These are phyloP conservation scores for Monilinia vaccinii-corymbosi DNA, from an alignment of 2,329 filamentous ascomycete species.

Conservation along the genomic window DNA sequence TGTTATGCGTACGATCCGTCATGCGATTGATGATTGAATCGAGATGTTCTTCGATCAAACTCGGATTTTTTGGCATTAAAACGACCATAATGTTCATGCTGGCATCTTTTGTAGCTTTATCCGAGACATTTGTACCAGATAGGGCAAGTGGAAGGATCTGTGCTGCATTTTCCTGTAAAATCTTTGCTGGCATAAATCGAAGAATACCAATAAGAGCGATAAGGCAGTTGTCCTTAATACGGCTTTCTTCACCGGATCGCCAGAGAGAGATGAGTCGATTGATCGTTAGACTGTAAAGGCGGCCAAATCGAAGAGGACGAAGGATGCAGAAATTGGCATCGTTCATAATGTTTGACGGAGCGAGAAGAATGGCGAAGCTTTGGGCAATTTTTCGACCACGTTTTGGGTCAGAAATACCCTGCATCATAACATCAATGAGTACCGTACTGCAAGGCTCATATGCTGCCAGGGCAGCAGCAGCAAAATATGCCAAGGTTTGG, in stretches of 20 bases:
- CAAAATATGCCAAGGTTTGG: constrained; percentile 24
- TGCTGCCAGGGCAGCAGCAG: constrained; percentile 21
- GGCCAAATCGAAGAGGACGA: constrained; percentile 21
- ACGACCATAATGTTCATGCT: constrained; percentile 20
- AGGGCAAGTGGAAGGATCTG: constrained; percentile 21
- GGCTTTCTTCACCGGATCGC: constrained; percentile 5
- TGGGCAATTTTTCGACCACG: constrained; percentile 20
- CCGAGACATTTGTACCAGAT: constrained; percentile 21
- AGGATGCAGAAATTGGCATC: constrained; percentile 26
- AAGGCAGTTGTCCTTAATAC: constrained; percentile 20
- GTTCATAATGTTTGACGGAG: constrained; percentile 21
- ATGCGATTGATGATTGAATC: constrained; percentile 25
- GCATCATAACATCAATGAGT: constrained; percentile 21
- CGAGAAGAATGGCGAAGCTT: constrained; percentile 25
- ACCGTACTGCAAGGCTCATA: constrained; percentile 15
- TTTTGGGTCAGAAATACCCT: constrained; percentile 13
- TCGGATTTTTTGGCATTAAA: constrained; percentile 16
- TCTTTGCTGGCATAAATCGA: constrained; percentile 16
- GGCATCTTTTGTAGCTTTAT: constrained; percentile 21
- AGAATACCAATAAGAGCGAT: constrained; percentile 26
- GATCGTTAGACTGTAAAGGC: constrained; percentile 17
- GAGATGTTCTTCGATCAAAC: constrained; percentile 21
- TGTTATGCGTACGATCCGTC: constrained; percentile 25
- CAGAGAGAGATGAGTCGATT: constrained; percentile 16
- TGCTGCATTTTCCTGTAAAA: constrained; percentile 12